Percentiles rank a stretch among this genome's conserved stretches.
These are phyloP conservation scores for Coemansia sp. DNA, from an alignment of 192 early-diverging fungal species.

Conservation along the genomic window DNA sequence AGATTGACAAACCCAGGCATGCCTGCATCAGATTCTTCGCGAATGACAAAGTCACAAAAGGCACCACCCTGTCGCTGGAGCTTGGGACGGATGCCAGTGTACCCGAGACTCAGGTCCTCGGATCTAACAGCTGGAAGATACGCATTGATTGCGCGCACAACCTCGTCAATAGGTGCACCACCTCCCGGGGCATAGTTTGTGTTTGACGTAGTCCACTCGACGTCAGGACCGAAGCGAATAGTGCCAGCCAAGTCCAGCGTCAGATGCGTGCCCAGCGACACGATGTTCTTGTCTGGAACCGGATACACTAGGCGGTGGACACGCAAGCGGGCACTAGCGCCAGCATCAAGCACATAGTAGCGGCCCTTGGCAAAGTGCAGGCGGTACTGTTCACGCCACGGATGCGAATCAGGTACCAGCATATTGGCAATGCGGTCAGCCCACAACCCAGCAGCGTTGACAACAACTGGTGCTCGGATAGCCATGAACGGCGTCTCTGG, in stretches of 20 bases:
- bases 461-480: slow-evolving; percentile 61
- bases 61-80: slow-evolving; percentile 68
- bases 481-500: slow-evolving; percentile 40
- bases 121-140: slow-evolving; percentile 65
- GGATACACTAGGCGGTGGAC: slow-evolving; percentile 78
- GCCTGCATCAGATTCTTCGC: slow-evolving; percentile 56
- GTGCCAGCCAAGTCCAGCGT: slow-evolving; percentile 76
- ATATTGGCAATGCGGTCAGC: slow-evolving; percentile 64
- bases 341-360: slow-evolving; percentile 66
- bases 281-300: slow-evolving; percentile 68
- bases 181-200: slow-evolving; percentile 64
- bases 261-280: slow-evolving; percentile 74
- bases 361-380: slow-evolving; percentile 79
- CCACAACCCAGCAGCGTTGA: slow-evolving; percentile 80
- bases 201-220: slow-evolving; percentile 60
- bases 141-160: slow-evolving; percentile 55
- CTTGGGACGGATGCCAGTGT: slow-evolving; percentile 86
- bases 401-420: slow-evolving; percentile 26
- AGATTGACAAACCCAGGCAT: slow-evolving; percentile 71
- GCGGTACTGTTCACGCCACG: slow-evolving; percentile 50
- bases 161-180: slow-evolving; percentile 26
- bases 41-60: slow-evolving; percentile 78
- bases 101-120: slow-evolving; percentile 68
- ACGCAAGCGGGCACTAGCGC: slow-evolving; percentile 12
- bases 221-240: slow-evolving; percentile 81